Evolutionary conservation across 2,329 filamentous ascomycete species (phyloP), one percentile per base, ranked within the genome.

Genomic region (Scorias spongiosa): DNA sequence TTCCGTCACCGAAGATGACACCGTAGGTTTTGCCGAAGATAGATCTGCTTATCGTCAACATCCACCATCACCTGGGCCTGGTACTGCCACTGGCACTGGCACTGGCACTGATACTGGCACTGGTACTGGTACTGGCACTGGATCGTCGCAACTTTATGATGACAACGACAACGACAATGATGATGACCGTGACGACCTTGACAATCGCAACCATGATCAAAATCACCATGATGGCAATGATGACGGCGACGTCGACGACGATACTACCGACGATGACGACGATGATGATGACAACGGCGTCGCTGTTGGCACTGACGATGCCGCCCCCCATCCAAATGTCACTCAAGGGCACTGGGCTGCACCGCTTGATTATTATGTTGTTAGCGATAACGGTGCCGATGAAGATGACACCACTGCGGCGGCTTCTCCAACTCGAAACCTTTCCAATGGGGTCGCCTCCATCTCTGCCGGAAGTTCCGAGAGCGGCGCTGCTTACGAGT

Each of bases 361-460:
- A 9, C 32, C 32, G 5, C 32, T 36, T 15, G 11, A 12, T 9
- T 36, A 36, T 15, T 36, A 36, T 9, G 32, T 36, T 12, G 32
- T 36, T 15, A 46, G 49, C 38, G 55, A 54, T 45, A 52, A 53
- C 18, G 57, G 55, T 11, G 42, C 42, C 8, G 49, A 55, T 8
- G 54, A 51, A 29, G 46, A 50, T 14, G 47, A 36, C 11, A 26
- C 20, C 20, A 15, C 32, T 36, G 32, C 32, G 9, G 12, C 9
- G 3, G 12, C 32, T 12, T 36, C 32, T 12, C 32, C 32, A 15
- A 12, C 32, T 36, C 32, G 15, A 9, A 12, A 36, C 15, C 32
- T 12, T 12, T 15, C 32, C 32, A 15, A 36, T 36, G 32, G 32
- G 3, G 15, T 12, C 15, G 32, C 32, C 12, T 36, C 32, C 32